Evolutionary conservation across 352 stramenopile species (phyloP).

Genomic region (Phytophthora ramorum): DNA sequence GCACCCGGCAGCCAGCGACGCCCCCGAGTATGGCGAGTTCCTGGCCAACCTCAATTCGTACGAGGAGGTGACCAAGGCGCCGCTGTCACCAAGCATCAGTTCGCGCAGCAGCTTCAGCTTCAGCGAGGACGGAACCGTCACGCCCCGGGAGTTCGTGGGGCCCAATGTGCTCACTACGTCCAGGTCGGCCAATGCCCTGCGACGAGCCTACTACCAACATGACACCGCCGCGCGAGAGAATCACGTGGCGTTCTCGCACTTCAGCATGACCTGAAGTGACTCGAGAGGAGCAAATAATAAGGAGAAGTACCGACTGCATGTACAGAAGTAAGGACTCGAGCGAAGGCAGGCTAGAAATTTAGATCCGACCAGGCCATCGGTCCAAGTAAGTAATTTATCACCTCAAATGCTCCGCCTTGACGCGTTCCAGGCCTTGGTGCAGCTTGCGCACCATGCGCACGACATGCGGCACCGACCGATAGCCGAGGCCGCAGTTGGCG

Average conservation of each 20-base stretch:
- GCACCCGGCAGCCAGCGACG: constrained; percentile 67
- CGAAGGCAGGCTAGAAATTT: constrained; percentile 18
- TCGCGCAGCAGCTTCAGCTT: constrained; percentile 42
- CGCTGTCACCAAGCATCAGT: constrained; percentile 36
- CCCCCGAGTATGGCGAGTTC: constrained; percentile 72
- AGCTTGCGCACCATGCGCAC: constrained; percentile 63
- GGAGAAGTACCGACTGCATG: constrained; percentile 13
- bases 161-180: constrained; percentile 37
- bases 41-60: constrained; percentile 67
- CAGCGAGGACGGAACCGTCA: constrained; percentile 38
- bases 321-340: constrained; percentile 24
- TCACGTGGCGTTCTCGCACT: constrained; percentile 59
- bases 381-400: constrained; percentile 22
- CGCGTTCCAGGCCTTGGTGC: constrained; percentile 38
- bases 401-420: constrained; percentile 45
- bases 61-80: constrained; percentile 47
- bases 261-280: constrained; percentile 58
- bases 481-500: constrained; percentile 75
- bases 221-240: constrained; percentile 37
- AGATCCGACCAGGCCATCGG: constrained; percentile 17
- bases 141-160: constrained; percentile 25
- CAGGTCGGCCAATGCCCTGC: constrained; percentile 39
- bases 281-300: too few relatives aligned
- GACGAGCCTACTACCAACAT: constrained; percentile 43
- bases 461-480: constrained; percentile 69